phyloP scores from a whole-genome alignment of 1,139 yeast species.

The Pichia sp. region DNA sequence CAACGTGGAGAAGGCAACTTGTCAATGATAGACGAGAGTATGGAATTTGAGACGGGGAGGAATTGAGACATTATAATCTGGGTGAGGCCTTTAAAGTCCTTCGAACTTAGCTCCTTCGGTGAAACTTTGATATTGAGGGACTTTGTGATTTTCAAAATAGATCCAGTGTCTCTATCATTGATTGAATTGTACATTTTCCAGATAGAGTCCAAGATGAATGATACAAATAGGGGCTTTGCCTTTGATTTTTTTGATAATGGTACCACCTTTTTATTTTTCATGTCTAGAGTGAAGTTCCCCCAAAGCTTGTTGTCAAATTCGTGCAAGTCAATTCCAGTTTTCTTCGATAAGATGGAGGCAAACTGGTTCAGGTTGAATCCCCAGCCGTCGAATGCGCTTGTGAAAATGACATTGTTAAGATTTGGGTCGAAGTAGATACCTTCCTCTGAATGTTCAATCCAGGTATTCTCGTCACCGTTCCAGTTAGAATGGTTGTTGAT shows the following conservation, averaged over 20 bases:
- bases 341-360: constrained; percentile 79
- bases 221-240: constrained; percentile 77
- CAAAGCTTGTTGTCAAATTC: constrained; percentile 84
- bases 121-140: constrained; percentile 64
- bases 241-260: constrained; percentile 52
- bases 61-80: constrained; percentile 83
- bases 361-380: constrained; percentile 89
- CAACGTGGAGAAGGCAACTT: constrained; percentile 75
- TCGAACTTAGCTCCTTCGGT: constrained; percentile 76
- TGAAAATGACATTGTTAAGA: constrained; percentile 85
- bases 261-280: constrained; percentile 79
- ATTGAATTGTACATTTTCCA: constrained; percentile 87
- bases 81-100: constrained; percentile 63
- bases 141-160: constrained; percentile 66
- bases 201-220: constrained; percentile 79
- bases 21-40: constrained; percentile 79
- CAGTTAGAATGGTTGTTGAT: constrained; percentile 85
- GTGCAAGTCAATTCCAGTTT: constrained; percentile 77
- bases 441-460: constrained; percentile 72
- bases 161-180: constrained; percentile 62
- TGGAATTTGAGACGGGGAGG: constrained; percentile 88
- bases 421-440: constrained; percentile 88
- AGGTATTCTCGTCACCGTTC: constrained; percentile 47
- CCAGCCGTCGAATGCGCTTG: constrained; percentile 97
- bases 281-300: constrained; percentile 91